Base-by-base conservation (phyloP, 2,329 filamentous ascomycete species). In the Aspergillus spinulosporus region DNA sequence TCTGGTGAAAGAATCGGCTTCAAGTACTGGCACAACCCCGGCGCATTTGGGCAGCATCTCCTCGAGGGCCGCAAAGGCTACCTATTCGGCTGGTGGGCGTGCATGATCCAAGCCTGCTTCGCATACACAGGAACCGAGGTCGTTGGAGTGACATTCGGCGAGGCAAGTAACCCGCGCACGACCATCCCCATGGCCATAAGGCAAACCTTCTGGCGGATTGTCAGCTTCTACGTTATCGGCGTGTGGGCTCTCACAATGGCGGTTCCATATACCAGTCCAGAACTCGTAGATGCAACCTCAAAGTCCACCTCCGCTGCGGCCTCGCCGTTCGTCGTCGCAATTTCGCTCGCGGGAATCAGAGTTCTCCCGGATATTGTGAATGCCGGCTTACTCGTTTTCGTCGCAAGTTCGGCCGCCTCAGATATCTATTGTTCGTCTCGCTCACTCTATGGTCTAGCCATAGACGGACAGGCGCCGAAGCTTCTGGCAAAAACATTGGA, bases 61-160 rank as follows among this genome's bases (percentile, higher is more conserved):
- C 62, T 61, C 1, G 64, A 66, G 0, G 80, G 78, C 2, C 52
- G 67, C 44, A 62, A 72, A 36, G 83, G 82, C 31, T 73, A 76
- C 52, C 86, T 86, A 71, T 69, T 83, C 39, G 82, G 76, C 15
- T 82, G 86, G 72, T 88, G 86, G 85, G 82, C 80, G 8, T 84
- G 83, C 57, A 82, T 90, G 57, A 83, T 89, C 64, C 88, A 84
- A 37, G 88, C 88, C 1, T 86, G 86, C 3, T 91, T 91, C 64
- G 88, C 88, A 56, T 91, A 88, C 69, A 79, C 90, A 3, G 88
- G 87, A 56, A 88, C 87, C 3, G 88, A 90, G 68, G 78, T 90
- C 15, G 85, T 90, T 46, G 87, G 87, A 75, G 86, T 90, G 9
- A 90, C 88, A 0, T 86, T 89, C 32, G 88, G 85, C 47, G 87